These are phyloP conservation scores for Parsonsia alboflavescens DNA, from an alignment of 257 asterid genomes.

Conservation along the genomic window DNA sequence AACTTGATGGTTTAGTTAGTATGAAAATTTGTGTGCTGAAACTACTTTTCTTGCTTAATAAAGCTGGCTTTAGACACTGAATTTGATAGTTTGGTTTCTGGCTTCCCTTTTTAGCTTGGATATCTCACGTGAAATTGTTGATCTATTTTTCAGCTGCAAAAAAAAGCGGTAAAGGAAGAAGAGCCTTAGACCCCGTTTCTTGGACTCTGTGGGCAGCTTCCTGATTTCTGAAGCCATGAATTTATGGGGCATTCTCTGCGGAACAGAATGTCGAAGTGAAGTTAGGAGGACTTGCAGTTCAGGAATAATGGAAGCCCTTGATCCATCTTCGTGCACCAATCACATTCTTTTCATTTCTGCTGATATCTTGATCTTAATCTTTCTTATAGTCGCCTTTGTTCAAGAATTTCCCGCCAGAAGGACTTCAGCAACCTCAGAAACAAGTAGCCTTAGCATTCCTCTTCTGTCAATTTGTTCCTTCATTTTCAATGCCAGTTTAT, in stretches of 20 bases:
- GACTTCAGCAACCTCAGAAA: not conserved
- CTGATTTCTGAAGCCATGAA: conserved; percentile 1
- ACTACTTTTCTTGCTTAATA: not conserved
- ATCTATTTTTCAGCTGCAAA: not conserved
- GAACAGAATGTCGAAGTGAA: conserved; percentile 8
- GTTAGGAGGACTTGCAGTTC: not conserved
- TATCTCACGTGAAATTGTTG: not conserved
- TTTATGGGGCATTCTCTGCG: conserved; percentile 19
- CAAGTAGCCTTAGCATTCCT: not conserved
- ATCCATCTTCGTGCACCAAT: conserved; percentile 21
- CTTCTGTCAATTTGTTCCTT: conserved; percentile 11
- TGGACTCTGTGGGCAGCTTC: not conserved
- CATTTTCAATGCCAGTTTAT: conserved; percentile 14
- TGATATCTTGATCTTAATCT: conserved; percentile 10
- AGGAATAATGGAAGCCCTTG: not conserved
- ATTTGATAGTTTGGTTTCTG: not conserved
- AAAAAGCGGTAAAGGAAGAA: not conserved
- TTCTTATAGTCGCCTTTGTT: conserved; percentile 5
- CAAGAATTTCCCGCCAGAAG: conserved; percentile 1
- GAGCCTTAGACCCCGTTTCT: not conserved
- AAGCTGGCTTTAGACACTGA: not conserved
- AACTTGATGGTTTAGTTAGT: not conserved
- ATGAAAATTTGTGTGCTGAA: not conserved
- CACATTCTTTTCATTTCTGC: conserved; percentile 18
- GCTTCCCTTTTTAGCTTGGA: not conserved